Conservation (phyloP, 164 flowering plant genomes). For the Berberis thunbergii region DNA sequence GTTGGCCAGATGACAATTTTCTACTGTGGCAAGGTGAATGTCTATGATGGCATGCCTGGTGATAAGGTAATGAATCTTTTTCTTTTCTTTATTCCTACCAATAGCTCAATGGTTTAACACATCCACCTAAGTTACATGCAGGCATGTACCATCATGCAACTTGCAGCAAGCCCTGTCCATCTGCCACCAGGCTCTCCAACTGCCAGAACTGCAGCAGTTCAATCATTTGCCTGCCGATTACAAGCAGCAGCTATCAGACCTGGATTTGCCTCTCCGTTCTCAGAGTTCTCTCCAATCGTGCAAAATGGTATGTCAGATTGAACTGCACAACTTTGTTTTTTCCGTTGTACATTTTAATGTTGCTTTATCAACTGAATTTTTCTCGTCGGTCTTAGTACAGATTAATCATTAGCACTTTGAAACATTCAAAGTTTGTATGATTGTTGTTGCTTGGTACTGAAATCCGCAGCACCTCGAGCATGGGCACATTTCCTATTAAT, state of each 20-base stretch:
- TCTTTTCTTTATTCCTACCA: slow-evolving; percentile 14
- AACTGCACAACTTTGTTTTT: not conserved
- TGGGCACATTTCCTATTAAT: too few species aligned
- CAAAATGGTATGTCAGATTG: slow-evolving; percentile 26
- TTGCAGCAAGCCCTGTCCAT: slow-evolving; percentile 52
- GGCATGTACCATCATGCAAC: slow-evolving; percentile 59
- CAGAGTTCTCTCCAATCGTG: slow-evolving; percentile 13
- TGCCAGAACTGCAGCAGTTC: slow-evolving; percentile 16
- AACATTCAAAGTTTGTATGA: too few species aligned
- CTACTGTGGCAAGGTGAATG: slow-evolving; percentile 78
- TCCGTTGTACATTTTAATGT: not conserved
- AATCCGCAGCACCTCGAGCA: too few species aligned
- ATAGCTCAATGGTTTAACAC: slow-evolving; percentile 9
- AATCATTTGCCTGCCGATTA: slow-evolving; percentile 16
- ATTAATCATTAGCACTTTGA: too few species aligned
- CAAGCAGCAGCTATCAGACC: slow-evolving; percentile 18
- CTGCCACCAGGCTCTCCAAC: slow-evolving; percentile 25
- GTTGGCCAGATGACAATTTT: slow-evolving; percentile 73
- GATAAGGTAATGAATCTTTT: slow-evolving; percentile 46
- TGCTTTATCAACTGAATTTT: too few species aligned
- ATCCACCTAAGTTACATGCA: slow-evolving; percentile 26
- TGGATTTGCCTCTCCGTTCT: slow-evolving; percentile 16
- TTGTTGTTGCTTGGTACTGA: too few species aligned
- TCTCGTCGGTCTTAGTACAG: too few species aligned
- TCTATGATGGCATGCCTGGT: slow-evolving; percentile 56